Base-by-base conservation (phyloP, 2,329 filamentous ascomycete species). In the Aspergillus sp. region DNA sequence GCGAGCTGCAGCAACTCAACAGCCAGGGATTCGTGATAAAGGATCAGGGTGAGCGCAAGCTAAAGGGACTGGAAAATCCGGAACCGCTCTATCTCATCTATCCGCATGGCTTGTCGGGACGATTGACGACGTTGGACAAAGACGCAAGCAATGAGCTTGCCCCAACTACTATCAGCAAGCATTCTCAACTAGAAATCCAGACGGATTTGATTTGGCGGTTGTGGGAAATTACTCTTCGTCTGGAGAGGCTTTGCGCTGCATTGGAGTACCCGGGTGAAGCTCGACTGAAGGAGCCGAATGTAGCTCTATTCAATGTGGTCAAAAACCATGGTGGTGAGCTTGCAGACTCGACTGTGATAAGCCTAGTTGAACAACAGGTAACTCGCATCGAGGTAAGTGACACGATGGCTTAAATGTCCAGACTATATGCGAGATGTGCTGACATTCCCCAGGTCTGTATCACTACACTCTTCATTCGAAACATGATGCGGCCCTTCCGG, bases 51-150 rank as follows among this genome's bases (percentile, higher is more conserved):
- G 93, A 98, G 77, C 89, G 90, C 67, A 97, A 97, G 72, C 84
- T 99, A 59, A 99, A 99, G 79, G 95, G 95, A 30, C 87, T 99
- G 12, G 95, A 99, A 77, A 99, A 99, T 72, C 94, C 95, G 0
- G 95, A 99, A 75, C 89, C 92, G 62, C 89, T 99, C 67, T 98
- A 97, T 78, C 88, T 96, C 60, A 90, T 99, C 74, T 99, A 97
- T 74, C 94, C 95, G 2, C 92, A 97, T 74, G 87, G 90, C 0
- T 85, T 99, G 32, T 87, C 91, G 12, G 92, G 91, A 41, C 89
- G 95, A 45, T 71, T 81, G 56, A 74, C 74, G 5, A 75, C 74
- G 15, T 67, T 75, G 61, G 82, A 86, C 38, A 63, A 83, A 81
- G 64, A 76, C 76, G 65, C 76, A 84, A 66, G 78, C 76, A 52